phyloP scores from a whole-genome alignment of 768 basidiomycete genomes.

The Hypholoma sublateritium region DNA sequence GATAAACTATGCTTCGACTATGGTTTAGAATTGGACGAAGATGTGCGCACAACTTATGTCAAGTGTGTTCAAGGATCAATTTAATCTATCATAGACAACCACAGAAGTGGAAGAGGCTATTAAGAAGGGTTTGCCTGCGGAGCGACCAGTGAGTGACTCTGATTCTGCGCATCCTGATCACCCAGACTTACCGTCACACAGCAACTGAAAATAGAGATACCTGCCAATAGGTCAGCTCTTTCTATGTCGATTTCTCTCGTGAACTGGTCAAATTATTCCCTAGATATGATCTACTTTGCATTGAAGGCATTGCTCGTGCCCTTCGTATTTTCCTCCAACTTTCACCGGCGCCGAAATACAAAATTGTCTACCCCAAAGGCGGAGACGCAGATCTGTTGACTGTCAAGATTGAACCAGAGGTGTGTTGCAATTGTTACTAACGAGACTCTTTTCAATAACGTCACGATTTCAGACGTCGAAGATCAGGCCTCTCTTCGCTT shows the following conservation, averaged over 20 bases:
- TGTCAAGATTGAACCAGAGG: slow-evolving; percentile 71
- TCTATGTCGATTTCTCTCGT: slow-evolving; percentile 5
- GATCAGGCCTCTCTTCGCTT: slow-evolving; percentile 89
- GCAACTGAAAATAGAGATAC: slow-evolving; percentile 99
- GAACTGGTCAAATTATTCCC: slow-evolving; percentile 4
- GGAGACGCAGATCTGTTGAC: slow-evolving; percentile 68
- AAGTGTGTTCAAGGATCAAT: background rate
- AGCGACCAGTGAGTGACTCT: slow-evolving; percentile 64
- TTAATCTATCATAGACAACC: slow-evolving; percentile 66
- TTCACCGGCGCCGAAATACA: slow-evolving; percentile 68
- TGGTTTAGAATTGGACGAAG: slow-evolving; percentile 96
- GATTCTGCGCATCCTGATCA: too few relatives aligned
- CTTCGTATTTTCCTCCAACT: slow-evolving; percentile 81
- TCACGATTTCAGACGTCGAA: slow-evolving; percentile 56
- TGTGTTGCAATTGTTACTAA: slow-evolving; percentile 30
- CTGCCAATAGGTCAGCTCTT: slow-evolving; percentile 80
- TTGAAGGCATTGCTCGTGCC: slow-evolving; percentile 91
- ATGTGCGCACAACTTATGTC: slow-evolving; percentile 54
- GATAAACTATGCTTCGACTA: slow-evolving; percentile 97
- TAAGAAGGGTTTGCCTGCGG: slow-evolving; percentile 82
- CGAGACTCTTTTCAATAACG: background rate
- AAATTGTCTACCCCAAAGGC: slow-evolving; percentile 66
- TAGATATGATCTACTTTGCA: slow-evolving; percentile 96
- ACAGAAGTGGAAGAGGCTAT: slow-evolving; percentile 79
- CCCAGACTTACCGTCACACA: slow-evolving; percentile 28